Conservation (phyloP, 2,329 filamentous ascomycete species). For the Orbilia ellipsospora region DNA sequence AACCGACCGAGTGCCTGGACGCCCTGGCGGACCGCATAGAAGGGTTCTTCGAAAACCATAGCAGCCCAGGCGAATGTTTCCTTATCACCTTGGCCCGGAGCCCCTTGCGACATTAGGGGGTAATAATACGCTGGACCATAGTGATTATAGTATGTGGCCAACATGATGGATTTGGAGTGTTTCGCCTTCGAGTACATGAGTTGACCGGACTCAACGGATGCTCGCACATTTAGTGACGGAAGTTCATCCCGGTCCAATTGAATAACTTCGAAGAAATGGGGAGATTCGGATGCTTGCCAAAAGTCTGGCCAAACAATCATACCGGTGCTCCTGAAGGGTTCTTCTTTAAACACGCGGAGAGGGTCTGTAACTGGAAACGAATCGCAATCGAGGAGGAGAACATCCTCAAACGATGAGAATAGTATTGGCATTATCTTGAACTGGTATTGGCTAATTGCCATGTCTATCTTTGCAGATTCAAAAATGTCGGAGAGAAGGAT, state of each 20-base stretch:
- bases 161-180: too few species aligned
- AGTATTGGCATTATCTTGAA: neutral
- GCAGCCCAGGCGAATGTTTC: slow-evolving; percentile 4
- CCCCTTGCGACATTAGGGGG: neutral
- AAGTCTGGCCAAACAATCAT: slow-evolving; percentile 1
- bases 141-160: too few species aligned
- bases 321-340: neutral
- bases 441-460: too few species aligned
- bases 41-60: neutral
- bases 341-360: neutral
- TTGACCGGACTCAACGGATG: too few species aligned
- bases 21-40: neutral
- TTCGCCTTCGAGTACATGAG: too few species aligned
- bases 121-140: neutral
- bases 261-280: neutral
- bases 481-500: too few species aligned
- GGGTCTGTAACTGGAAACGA: neutral
- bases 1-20: neutral
- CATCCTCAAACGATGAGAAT: neutral
- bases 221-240: neutral
- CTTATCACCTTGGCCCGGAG: neutral
- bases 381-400: neutral
- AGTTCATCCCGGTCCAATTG: neutral
- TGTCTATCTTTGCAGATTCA: too few species aligned
- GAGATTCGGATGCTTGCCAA: slow-evolving; percentile 3